A percentile compares a stretch with the other conserved stretches of the same genome.
These are phyloP conservation scores for Gossypium schwendimanii DNA, from an alignment of 441 rosid genomes.

Conservation along the genomic window DNA sequence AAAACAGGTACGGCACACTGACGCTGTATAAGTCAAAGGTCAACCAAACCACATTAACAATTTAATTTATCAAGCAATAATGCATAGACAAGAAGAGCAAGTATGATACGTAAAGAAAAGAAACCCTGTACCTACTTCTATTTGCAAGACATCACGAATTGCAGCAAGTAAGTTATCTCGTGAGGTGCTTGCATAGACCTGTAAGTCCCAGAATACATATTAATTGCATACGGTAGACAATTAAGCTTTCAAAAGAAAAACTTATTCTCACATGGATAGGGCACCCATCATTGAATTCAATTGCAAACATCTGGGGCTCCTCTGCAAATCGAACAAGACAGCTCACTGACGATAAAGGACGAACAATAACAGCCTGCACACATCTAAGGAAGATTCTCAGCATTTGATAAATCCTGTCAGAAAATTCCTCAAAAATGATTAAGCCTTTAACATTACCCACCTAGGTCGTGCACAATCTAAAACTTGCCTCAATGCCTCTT, in stretches of 20 bases:
- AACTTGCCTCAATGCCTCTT: not conserved
- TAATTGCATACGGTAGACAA: conserved; percentile 21
- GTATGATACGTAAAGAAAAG: not conserved
- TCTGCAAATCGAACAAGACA: conserved; percentile 97
- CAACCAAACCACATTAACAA: conserved; percentile 13
- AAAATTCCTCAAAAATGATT: not conserved
- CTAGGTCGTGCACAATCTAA: not conserved
- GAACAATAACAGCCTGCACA: conserved; percentile 97
- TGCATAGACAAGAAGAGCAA: not conserved
- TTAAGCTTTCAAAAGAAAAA: conserved; percentile 14
- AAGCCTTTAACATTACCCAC: conserved; percentile 2
- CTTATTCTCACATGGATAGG: conserved; percentile 76
- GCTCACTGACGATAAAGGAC: conserved; percentile 83
- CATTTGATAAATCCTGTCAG: conserved; percentile 38
- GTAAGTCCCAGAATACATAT: conserved; percentile 25
- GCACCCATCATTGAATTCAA: conserved; percentile 95
- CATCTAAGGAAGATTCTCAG: conserved; percentile 86
- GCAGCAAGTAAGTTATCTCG: conserved; percentile 97
- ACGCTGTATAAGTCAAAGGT: conserved; percentile 47
- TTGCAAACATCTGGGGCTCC: conserved; percentile 99
- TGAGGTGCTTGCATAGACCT: conserved; percentile 97
- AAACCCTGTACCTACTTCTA: conserved; percentile 63
- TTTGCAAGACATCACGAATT: conserved; percentile 87
- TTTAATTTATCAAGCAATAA: not conserved
- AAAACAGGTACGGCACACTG: conserved; percentile 78